phyloP scores from a whole-genome alignment of 371 early-diverging fungal genomes.

The Aphelidium insulamus region DNA sequence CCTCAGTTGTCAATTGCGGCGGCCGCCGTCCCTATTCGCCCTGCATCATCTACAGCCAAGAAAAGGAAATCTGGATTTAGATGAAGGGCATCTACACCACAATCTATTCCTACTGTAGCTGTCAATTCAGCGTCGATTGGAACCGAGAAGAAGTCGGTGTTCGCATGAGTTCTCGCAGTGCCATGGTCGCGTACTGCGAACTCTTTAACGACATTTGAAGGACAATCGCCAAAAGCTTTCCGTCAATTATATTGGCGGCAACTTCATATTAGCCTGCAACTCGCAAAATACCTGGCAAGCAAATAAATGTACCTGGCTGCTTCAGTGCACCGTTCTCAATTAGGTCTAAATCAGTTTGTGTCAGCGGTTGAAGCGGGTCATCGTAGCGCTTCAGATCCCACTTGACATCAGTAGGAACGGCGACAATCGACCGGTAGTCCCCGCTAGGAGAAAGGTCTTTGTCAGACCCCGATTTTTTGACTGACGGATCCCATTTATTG shows the following conservation, averaged over 20 bases:
- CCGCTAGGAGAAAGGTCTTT: constrained; percentile 40
- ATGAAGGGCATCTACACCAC: no score
- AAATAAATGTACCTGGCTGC: constrained; percentile 5
- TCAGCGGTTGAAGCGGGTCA: constrained; percentile 31
- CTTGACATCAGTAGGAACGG: constrained; percentile 18
- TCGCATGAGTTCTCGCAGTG: constrained; percentile 73
- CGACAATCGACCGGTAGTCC: constrained; percentile 47
- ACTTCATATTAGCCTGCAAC: background rate
- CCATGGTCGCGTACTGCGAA: constrained; percentile 93
- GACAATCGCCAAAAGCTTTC: constrained; percentile 43
- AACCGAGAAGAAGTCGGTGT: constrained; percentile 39
- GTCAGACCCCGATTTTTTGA: constrained; percentile 16
- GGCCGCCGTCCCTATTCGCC: no score
- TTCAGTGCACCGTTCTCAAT: constrained; percentile 8
- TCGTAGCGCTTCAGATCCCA: constrained; percentile 33
- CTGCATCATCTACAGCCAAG: no score
- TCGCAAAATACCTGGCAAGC: background rate
- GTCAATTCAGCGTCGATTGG: constrained; percentile 21
- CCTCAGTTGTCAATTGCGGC: no score
- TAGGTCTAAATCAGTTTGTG: constrained; percentile 42
- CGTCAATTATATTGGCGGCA: constrained; percentile 12
- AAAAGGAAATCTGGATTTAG: no score
- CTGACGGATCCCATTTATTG: constrained; percentile 30
- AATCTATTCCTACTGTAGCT: no score
- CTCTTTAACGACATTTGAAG: constrained; percentile 50